These are phyloP conservation scores for Castanea crenata DNA, from an alignment of 306 rosid genomes.

Conservation along the genomic window DNA sequence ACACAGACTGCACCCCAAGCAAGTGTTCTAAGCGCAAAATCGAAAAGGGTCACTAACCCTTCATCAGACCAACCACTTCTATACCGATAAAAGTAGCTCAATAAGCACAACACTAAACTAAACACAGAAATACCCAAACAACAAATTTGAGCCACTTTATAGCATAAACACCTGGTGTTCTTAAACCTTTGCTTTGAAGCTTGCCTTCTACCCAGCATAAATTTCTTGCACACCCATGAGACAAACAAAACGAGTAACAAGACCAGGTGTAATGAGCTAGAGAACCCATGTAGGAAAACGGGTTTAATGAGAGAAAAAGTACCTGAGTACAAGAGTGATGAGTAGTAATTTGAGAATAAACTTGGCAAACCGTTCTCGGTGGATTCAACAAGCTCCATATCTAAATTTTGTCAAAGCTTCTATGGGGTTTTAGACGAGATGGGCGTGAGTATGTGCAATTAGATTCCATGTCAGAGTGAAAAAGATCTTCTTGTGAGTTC, in stretches of 20 bases:
- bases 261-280: slow-evolving; percentile 43
- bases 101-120: slow-evolving; percentile 35
- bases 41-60: slow-evolving; percentile 31
- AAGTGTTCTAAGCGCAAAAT: slow-evolving; percentile 40
- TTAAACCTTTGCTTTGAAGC: slow-evolving; percentile 21
- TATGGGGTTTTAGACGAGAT: not conserved
- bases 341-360: slow-evolving; percentile 12
- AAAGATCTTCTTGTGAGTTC: not conserved
- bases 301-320: slow-evolving; percentile 35
- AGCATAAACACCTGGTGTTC: slow-evolving; percentile 7
- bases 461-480: not conserved
- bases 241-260: slow-evolving; percentile 31
- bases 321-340: slow-evolving; percentile 12
- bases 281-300: slow-evolving; percentile 37
- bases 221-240: slow-evolving; percentile 42
- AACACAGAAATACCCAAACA: slow-evolving; percentile 31
- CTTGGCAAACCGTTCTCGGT: slow-evolving; percentile 6
- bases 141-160: slow-evolving; percentile 20
- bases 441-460: not conserved
- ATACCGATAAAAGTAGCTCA: slow-evolving; percentile 44
- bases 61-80: slow-evolving; percentile 36
- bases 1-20: slow-evolving; percentile 45
- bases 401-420: not conserved
- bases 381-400: slow-evolving; percentile 25
- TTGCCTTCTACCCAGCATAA: slow-evolving; percentile 13